These are phyloP conservation scores for Plantago major DNA, from an alignment of 257 asterid genomes.

Conservation along the genomic window DNA sequence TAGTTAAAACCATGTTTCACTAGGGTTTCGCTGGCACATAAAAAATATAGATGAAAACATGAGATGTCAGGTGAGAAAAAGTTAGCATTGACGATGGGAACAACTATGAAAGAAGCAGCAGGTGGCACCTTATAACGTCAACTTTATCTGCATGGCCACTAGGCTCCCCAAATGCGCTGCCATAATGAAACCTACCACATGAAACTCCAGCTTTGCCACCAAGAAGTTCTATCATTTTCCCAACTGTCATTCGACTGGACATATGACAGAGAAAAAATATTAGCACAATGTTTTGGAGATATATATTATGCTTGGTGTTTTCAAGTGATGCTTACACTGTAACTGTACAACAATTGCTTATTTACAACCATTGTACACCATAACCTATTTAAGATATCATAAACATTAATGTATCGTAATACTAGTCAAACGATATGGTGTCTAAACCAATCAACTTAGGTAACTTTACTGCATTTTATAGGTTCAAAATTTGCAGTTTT, in stretches of 20 bases:
- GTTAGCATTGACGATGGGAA: no score
- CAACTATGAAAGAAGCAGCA: no score
- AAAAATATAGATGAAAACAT: constrained; percentile 19
- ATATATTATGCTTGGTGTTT: no score
- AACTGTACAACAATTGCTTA: no score
- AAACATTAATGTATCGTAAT: not conserved
- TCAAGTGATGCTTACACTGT: no score
- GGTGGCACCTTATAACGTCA: constrained; percentile 68
- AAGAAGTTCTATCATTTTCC: constrained; percentile 95
- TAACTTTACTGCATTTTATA: not conserved
- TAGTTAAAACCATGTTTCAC: constrained; percentile 91
- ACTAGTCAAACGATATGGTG: no score
- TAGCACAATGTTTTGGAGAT: not conserved
- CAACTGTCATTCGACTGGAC: constrained; percentile 98
- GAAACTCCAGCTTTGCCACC: constrained; percentile 99
- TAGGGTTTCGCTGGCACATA: constrained; percentile 75
- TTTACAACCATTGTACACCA: no score
- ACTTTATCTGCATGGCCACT: constrained; percentile 96
- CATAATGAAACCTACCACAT: constrained; percentile 93
- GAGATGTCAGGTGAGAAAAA: constrained; percentile 9
- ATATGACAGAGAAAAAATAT: constrained; percentile 9
- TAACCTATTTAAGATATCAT: no score
- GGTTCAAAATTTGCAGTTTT: not conserved
- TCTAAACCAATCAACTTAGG: no score
- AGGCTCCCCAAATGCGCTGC: constrained; percentile 97